These are phyloP conservation scores for Fusarium albidum DNA, from an alignment of 2,329 filamentous ascomycete genomes.

Conservation along the genomic window DNA sequence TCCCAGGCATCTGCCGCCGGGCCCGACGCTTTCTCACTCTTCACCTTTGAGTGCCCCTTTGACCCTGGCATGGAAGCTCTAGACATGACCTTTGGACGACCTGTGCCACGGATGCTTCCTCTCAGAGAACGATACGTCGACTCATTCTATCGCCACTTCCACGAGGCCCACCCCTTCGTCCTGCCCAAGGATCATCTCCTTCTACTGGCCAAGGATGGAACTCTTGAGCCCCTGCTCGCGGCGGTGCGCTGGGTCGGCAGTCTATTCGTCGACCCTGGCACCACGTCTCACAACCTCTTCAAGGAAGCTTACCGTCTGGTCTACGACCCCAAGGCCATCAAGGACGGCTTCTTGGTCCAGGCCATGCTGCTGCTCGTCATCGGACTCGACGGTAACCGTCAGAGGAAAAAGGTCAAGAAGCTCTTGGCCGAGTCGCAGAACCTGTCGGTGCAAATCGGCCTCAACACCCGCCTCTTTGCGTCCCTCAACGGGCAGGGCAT, in stretches of 20 bases:
- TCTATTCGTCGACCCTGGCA: constrained; percentile 57
- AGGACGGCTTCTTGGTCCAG: constrained; percentile 74
- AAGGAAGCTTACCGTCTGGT: constrained; percentile 64
- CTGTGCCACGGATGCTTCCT: constrained; percentile 32
- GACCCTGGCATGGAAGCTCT: constrained; percentile 46
- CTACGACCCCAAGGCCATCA: constrained; percentile 51
- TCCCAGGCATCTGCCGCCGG: neutral
- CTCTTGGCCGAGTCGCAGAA: constrained; percentile 74
- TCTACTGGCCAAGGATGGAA: constrained; percentile 55
- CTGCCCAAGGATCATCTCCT: constrained; percentile 61
- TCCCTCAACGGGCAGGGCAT: constrained; percentile 68
- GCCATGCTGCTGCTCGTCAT: constrained; percentile 79
- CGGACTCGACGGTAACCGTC: constrained; percentile 77
- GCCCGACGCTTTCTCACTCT: neutral
- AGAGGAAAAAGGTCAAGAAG: constrained; percentile 72
- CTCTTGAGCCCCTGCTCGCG: constrained; percentile 58
- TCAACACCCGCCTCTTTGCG: constrained; percentile 76
- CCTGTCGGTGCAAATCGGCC: constrained; percentile 75
- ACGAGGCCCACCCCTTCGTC: constrained; percentile 64
- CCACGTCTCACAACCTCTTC: constrained; percentile 55
- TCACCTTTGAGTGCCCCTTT: constrained; percentile 1
- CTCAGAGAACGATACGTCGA: constrained; percentile 62
- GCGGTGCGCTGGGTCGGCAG: constrained; percentile 65
- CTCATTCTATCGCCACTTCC: constrained; percentile 66
- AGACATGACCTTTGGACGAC: constrained; percentile 13